Evolutionary conservation across 352 stramenopile species (phyloP), one percentile per base, ranked within the genome.

Genomic region (Pilasporangium apinafurcum): DNA sequence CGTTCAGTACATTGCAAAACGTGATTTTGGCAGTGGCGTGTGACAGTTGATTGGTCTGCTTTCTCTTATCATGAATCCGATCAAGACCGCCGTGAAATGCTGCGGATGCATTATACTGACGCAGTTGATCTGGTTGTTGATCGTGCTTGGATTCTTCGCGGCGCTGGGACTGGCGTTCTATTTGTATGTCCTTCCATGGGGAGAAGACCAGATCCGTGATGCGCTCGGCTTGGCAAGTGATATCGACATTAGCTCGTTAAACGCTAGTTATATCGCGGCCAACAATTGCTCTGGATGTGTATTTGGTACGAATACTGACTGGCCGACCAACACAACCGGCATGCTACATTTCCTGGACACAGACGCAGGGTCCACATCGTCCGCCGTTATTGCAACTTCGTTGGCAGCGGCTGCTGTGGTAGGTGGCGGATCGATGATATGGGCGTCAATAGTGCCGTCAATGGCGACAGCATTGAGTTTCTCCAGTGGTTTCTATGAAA

Each of bases 281-380:
- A 68, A 92, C 30, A 84, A 73, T 30, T 93, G 82, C 56, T 87
- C 78, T 3, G 82, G 82, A n/a, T 93, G 82, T 51, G 69, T 89
- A 20, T 81, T 91, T 43, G 82, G 82, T 18, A 72, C 62, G 58
- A 93, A 93, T 46, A 85, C 69, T 26, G 68, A 90, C 25, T 93
- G 81, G 74, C 82, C 82, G 6, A 90, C 77, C 17, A 86, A 68
- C 37, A 73, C 78, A 22, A 90, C 63, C 1, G 79, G 79, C 30
- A 52, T 64, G 24, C 40, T 56, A 18, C 76, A 90, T 44, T 91
- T 89, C 53, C 53, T 93, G 16, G 82, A 93, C 59, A 86, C 79
- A 12, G 51, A 58, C 8, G 81, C 73, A 0, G 82, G 82, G 8
- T 62, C 54, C 16, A 82, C 75, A 3, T 67, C 76, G 20, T 86